Conservation (phyloP, 805 yeast genomes). For the Kuraishia molischiana region DNA sequence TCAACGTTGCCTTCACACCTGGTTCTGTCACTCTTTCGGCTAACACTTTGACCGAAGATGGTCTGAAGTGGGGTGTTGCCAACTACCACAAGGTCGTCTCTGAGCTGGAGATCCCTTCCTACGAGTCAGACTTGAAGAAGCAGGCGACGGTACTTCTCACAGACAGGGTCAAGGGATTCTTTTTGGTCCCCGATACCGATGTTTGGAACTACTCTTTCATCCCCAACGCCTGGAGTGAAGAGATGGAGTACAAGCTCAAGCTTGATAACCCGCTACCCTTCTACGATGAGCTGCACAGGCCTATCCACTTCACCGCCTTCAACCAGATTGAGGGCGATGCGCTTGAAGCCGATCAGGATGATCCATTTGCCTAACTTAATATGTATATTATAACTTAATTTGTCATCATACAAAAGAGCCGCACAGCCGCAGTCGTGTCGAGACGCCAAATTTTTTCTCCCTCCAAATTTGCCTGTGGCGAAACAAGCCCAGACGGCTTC, state of each 20-base stretch:
- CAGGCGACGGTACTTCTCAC: constrained; percentile 66
- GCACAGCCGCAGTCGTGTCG: too few species aligned
- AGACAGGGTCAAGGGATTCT: constrained; percentile 69
- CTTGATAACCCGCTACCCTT: constrained; percentile 73
- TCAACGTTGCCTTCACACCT: constrained; percentile 65
- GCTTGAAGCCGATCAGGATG: constrained; percentile 59
- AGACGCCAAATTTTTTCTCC: too few species aligned
- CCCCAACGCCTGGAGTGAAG: constrained; percentile 72
- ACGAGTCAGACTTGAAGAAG: constrained; percentile 45
- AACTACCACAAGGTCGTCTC: constrained; percentile 53
- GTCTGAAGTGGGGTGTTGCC: constrained; percentile 66
- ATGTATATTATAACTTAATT: neutral
- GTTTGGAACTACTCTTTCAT: constrained; percentile 89
- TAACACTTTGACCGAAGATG: constrained; percentile 49
- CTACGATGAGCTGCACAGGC: constrained; percentile 82
- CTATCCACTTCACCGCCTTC: constrained; percentile 75
- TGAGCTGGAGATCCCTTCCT: constrained; percentile 52
- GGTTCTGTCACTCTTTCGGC: constrained; percentile 79
- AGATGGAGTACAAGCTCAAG: constrained; percentile 51
- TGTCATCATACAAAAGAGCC: too few species aligned
- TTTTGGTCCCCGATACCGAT: constrained; percentile 74
- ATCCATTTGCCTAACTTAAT: constrained; percentile 38
- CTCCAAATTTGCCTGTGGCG: too few species aligned
- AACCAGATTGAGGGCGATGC: constrained; percentile 46
- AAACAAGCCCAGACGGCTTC: too few species aligned